Evolutionary conservation across 371 early-diverging fungal species (phyloP), one percentile per base, ranked within the genome.

Genomic region (Paraphysoderma sedebokerense): DNA sequence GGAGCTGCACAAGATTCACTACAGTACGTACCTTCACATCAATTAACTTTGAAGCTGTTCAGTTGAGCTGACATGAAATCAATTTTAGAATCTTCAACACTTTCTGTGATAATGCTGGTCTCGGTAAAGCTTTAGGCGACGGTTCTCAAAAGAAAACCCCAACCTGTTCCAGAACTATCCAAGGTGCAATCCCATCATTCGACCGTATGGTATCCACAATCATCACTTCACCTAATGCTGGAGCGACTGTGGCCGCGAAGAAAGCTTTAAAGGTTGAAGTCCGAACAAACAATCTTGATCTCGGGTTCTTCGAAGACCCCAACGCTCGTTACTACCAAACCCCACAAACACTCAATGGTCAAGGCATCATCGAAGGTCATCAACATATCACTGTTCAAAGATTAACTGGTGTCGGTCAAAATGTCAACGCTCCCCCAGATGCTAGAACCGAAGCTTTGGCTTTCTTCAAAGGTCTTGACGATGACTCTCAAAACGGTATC

Each of bases 391-490:
- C 60, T 41, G 29, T 62, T 35, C 63, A 65, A 47, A 11, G 11
- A 4, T 31, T 41, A n/a, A n/a, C n/a, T n/a, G 42, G 42, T 8
- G 24, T 29, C 24, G 26, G 38, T 5, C 36, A 38, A 28, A 26
- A 35, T 7, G 49, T 23, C 44, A 45, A 47, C 5, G 23, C 23
- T 31, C 48, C 54, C 13, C 61, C 55, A 38, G 52, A 54, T 45
- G 17, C 42, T 15, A 28, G 26, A 17, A 38, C 60, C 2, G 12
- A 35, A 12, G 28, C 15, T 20, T 58, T 62, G 38, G 47, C 34
- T 12, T 65, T 65, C 51, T 62, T 62, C 54, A 53, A 62, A 52
- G 58, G 61, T 9, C 42, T 62, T 20, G 56, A 57, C 41, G 39
- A 57, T 19, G 44, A 30, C 26, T 52, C 55, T 44, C 17, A 50